Evolutionary conservation across 1,139 yeast genomes (phyloP).

Genomic region (Diutina siamensis): DNA sequence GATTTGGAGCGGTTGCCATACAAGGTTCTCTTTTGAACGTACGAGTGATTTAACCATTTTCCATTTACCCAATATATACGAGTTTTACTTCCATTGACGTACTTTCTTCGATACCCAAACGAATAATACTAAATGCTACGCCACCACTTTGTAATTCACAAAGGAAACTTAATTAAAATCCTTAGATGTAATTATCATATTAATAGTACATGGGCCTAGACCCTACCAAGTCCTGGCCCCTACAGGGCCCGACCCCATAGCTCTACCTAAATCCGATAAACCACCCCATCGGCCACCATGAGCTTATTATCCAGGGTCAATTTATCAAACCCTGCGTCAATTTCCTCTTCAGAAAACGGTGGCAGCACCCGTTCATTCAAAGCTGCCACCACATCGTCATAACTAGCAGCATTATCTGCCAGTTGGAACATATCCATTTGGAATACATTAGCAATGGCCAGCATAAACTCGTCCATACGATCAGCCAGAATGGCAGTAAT

Average conservation of each 20-base stretch:
- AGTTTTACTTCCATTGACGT: too few relatives aligned
- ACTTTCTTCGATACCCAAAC: too few relatives aligned
- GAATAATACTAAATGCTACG: too few relatives aligned
- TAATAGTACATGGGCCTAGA: too few relatives aligned
- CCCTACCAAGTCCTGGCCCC: too few relatives aligned
- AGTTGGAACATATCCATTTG: constrained; percentile 22
- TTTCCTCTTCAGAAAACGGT: constrained; percentile 37
- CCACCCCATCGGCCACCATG: constrained; percentile 50
- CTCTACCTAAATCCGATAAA: constrained; percentile 41
- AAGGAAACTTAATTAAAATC: too few relatives aligned
- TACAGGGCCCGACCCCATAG: neutral
- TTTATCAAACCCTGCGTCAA: constrained; percentile 37
- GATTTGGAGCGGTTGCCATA: too few relatives aligned
- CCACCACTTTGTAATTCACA: too few relatives aligned
- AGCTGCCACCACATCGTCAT: constrained; percentile 28
- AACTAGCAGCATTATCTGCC: constrained; percentile 32
- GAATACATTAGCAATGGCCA: constrained; percentile 34
- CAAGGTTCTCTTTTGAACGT: too few relatives aligned
- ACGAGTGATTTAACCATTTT: too few relatives aligned
- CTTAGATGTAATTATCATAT: neutral
- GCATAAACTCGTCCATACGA: constrained; percentile 34
- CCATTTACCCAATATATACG: too few relatives aligned
- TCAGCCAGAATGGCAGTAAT: constrained; percentile 29
- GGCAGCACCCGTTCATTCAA: constrained; percentile 35
- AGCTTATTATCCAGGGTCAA: constrained; percentile 48